Conservation (phyloP, 2,329 filamentous ascomycete species). For the Sarocladium strictum region DNA sequence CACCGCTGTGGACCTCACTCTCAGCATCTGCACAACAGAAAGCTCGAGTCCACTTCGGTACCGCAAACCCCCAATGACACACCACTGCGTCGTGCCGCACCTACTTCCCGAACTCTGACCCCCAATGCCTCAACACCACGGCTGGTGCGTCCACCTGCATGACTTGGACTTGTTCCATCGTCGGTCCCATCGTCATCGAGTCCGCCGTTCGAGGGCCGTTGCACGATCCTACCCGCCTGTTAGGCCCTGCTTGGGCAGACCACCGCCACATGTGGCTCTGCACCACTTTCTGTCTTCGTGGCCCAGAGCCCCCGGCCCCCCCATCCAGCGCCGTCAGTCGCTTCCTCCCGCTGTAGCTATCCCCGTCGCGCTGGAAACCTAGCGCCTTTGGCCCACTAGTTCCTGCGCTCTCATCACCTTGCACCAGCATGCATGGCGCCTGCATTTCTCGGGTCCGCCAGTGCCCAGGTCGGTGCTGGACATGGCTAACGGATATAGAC, state of each 20-base stretch:
- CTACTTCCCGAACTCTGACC: background rate
- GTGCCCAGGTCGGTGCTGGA: too few relatives aligned
- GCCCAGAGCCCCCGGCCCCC: too few relatives aligned
- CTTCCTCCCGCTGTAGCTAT: background rate
- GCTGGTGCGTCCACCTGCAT: background rate
- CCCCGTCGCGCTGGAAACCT: background rate
- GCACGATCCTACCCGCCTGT: background rate
- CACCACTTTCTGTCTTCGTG: too few relatives aligned
- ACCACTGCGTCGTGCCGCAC: background rate
- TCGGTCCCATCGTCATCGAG: conserved; percentile 8
- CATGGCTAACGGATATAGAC: too few relatives aligned
- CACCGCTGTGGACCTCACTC: background rate
- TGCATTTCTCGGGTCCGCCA: background rate
- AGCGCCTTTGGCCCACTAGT: background rate
- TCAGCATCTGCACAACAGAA: background rate
- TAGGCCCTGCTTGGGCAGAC: background rate
- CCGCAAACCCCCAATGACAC: background rate
- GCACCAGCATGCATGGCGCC: background rate
- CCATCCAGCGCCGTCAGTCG: too few relatives aligned
- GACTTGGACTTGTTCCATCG: background rate
- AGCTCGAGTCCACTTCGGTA: background rate
- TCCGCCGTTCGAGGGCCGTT: background rate
- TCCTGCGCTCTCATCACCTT: background rate
- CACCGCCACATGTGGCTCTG: background rate
- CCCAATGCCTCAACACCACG: background rate